phyloP scores from a whole-genome alignment of 2,329 filamentous ascomycete species.

The Fusarium globosum region DNA sequence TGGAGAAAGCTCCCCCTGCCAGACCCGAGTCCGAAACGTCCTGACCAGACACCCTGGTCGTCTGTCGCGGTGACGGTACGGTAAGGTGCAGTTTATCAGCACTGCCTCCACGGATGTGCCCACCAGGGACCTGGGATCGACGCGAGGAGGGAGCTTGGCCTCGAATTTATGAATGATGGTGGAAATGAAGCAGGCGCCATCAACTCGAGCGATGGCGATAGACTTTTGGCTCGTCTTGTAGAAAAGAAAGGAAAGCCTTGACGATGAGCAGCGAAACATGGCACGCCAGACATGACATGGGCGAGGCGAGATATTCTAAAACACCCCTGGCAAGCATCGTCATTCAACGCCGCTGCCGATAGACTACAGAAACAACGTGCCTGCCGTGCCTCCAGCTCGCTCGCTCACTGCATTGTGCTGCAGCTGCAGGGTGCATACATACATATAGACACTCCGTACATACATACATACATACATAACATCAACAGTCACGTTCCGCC shows the following conservation, averaged over 20 bases:
- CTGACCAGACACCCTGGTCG: constrained; percentile 37
- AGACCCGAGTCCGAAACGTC: constrained; percentile 39
- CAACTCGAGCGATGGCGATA: constrained; percentile 8
- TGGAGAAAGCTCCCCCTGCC: constrained; percentile 40
- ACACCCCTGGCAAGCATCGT: constrained; percentile 44
- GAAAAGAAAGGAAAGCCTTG: constrained; percentile 23
- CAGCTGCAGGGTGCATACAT: constrained; percentile 38
- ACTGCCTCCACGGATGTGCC: constrained; percentile 47
- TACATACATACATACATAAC: constrained; percentile 33
- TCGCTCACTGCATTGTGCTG: constrained; percentile 28
- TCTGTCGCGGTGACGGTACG: constrained; percentile 39
- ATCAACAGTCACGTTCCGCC: constrained; percentile 41
- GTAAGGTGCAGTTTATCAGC: constrained; percentile 35
- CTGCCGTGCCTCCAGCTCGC: constrained; percentile 28
- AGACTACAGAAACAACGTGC: constrained; percentile 41
- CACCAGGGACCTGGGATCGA: constrained; percentile 40
- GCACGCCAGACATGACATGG: constrained; percentile 14
- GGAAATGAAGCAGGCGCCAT: constrained; percentile 32
- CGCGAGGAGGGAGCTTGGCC: constrained; percentile 34
- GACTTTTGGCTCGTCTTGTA: constrained; percentile 19
- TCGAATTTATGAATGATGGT: constrained; percentile 32
- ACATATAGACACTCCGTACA: not conserved
- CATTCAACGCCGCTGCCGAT: constrained; percentile 43
- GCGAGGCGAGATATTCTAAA: constrained; percentile 4
- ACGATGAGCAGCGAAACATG: constrained; percentile 31